Base-by-base conservation (phyloP, 768 basidiomycete species). In the Lyophyllum decastes region DNA sequence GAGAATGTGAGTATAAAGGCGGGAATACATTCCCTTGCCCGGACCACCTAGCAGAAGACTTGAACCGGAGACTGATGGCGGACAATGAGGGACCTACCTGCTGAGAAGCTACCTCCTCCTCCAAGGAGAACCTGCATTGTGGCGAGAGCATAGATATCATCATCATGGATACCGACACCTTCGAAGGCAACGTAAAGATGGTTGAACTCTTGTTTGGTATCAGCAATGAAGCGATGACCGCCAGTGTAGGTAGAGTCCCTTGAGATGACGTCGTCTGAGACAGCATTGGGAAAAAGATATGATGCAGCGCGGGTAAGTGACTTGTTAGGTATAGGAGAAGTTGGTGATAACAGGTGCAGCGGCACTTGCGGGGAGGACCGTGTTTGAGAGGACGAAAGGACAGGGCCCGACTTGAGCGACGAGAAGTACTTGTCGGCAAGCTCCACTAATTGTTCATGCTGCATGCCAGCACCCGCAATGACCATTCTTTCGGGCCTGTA, bases 1-100 rank as follows among this genome's bases (percentile, higher is more conserved):
- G 57, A 98, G 86, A 66, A 98, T 94, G 69, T 94, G 88, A 10
- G 94, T 96, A 77, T 98, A 98, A 26, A 98, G 76, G 24, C 96
- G 89, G 33, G 95, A 94, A 80, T 97, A 98, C 96, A 98, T 98
- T 65, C 96, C 96, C 77, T 98, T 98, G 16, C 96, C 96, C 2
- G 96, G 96, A 3, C 96, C 96, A 61, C 96, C 94, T 83, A 64
- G 22, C 51, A 49, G 35, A 52, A 63, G 52, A 54, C 49, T 52
- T 22, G 50, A 33, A 54, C 40, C 4, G 53, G 45, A 33, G 7
- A 33, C 47, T 1, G 14, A 51, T 38, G 41, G 33, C 21, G 59
- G 26, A 52, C 25, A 19, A 17, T 50, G 52, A 7, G 17, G 33
- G 9, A 61, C 77, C 40, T 64, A 87, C 86, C 92, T 16, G 96